These are phyloP conservation scores for Trichoderma reesei DNA, from an alignment of 495 filamentous ascomycete species.

Conservation along the genomic window DNA sequence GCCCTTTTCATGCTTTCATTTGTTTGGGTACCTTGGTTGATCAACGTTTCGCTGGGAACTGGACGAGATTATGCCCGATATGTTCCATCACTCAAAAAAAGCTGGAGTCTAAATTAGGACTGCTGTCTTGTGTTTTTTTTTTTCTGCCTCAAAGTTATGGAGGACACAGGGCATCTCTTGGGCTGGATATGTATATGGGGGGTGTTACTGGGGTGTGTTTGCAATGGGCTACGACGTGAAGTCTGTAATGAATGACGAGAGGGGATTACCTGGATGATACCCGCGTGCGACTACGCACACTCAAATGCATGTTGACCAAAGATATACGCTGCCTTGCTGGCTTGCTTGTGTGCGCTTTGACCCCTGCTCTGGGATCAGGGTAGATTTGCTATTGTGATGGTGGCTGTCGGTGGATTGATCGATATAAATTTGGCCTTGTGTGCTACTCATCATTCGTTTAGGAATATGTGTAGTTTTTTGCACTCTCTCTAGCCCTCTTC, in stretches of 20 bases:
- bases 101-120: background rate
- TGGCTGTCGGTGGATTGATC: too few relatives aligned
- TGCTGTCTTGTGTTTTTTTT: background rate
- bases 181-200: slow-evolving; percentile 1
- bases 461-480: too few relatives aligned
- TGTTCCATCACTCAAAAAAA: background rate
- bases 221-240: background rate
- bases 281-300: background rate
- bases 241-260: background rate
- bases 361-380: too few relatives aligned
- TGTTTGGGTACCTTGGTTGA: too few relatives aligned
- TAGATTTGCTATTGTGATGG: too few relatives aligned
- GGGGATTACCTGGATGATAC: slow-evolving; percentile 11
- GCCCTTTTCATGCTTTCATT: background rate
- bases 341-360: too few relatives aligned
- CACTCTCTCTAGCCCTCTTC: too few relatives aligned
- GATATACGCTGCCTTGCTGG: too few relatives aligned
- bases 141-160: too few relatives aligned
- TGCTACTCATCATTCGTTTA: too few relatives aligned
- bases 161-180: background rate
- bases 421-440: too few relatives aligned
- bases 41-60: background rate
- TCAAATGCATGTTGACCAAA: background rate
- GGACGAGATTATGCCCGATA: background rate
- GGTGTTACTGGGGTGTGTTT: slow-evolving; percentile 12